Base-by-base conservation (phyloP, 495 filamentous ascomycete species). In the Extremus antarcticus region DNA sequence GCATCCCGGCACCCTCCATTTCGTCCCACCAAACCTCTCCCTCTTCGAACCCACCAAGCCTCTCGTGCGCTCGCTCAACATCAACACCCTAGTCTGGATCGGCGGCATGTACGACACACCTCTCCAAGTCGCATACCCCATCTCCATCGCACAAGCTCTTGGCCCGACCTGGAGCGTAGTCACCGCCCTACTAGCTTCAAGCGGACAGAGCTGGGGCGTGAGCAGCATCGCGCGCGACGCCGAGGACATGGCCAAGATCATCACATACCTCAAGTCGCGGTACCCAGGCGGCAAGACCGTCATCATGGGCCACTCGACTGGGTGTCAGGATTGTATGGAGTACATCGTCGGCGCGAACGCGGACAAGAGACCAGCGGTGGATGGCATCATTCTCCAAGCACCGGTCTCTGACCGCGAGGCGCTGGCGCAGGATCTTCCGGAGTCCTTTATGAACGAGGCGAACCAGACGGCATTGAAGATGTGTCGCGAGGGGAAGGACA, bases 301-400 rank as follows among this genome's bases (percentile, higher is more conserved):
- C 9, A 66, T 96, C 11, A 80, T 98, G 78, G 92, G 92, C 10
- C 88, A 94, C 59, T 90, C 85, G 1, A 88, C 84, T 0, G 92
- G 92, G 1, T 88, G 86, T 56, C 92, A 95, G 71, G 89, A 94
- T 63, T 81, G 86, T 29, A 76, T 96, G 68, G 80, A 87, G 53
- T 94, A 92, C 63, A 69, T 87, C 3, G 65, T 67, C 19, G 57
- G 62, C 40, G 39, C 57, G 24, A 40, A 25, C 2, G 35, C 46
- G 8, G 43, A 25, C 21, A 35, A 55, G 23, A 17, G 48, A 70
- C 67, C 29, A 63, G 67, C 11, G 55, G 67, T 47, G 57, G 81
- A 94, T 51, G 91, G 88, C 45, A 84, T 81, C 32, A 85, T 97
- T 38, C 71, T 96, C 50, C 90, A 95, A 65, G 91, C 85, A 0